Percentiles rank a stretch among this genome's conserved stretches.
Conservation (phyloP, 441 rosid species). For the Daphne laureola region DNA sequence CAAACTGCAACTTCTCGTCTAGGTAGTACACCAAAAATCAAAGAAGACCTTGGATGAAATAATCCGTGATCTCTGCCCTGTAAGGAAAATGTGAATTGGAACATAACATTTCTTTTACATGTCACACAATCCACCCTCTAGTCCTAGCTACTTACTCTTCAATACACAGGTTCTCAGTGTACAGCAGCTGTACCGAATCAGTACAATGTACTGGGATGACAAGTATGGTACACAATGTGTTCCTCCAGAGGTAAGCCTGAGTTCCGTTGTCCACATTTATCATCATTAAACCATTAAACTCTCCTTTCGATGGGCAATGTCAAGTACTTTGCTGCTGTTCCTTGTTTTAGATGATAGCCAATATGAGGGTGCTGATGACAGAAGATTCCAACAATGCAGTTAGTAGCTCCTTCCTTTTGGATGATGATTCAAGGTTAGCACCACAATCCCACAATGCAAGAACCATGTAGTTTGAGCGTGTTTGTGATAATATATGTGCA, state of each 20-base stretch:
- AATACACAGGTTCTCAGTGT: slow-evolving; percentile 75
- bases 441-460: background rate
- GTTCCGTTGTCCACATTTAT: slow-evolving; percentile 11
- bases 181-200: slow-evolving; percentile 91
- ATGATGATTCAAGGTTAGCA: slow-evolving; percentile 92
- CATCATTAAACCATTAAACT: slow-evolving; percentile 5
- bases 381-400: slow-evolving; percentile 98
- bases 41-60: slow-evolving; percentile 94
- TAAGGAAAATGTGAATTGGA: slow-evolving; percentile 25
- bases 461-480: too few species aligned
- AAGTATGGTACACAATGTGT: slow-evolving; percentile 97
- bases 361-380: slow-evolving; percentile 95
- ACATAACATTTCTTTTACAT: background rate
- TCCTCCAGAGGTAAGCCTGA: slow-evolving; percentile 71
- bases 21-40: slow-evolving; percentile 98
- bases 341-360: slow-evolving; percentile 64
- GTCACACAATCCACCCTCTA: background rate
- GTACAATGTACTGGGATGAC: slow-evolving; percentile 99
- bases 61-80: slow-evolving; percentile 93
- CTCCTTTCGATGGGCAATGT: too few species aligned
- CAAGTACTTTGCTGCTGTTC: background rate
- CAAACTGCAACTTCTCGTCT: slow-evolving; percentile 8
- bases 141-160: slow-evolving; percentile 9
- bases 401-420: slow-evolving; percentile 89
- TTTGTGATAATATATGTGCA: too few species aligned